Percentiles rank a stretch among this genome's conserved stretches.
Evolutionary conservation across 2,329 filamentous ascomycete species (phyloP).

Genomic region (Fusarium succisae): DNA sequence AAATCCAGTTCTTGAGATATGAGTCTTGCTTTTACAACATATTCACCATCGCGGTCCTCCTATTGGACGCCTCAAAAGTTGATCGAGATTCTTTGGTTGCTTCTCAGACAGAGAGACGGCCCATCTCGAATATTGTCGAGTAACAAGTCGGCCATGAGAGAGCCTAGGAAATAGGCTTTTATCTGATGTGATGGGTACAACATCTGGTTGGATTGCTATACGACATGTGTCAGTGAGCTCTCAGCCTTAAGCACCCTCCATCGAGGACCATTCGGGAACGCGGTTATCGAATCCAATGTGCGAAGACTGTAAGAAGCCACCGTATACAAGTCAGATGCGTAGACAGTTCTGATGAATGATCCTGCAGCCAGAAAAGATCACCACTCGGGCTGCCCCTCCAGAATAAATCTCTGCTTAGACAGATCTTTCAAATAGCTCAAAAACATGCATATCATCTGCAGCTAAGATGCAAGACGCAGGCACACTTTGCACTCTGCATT

Average conservation of each 20-base stretch:
- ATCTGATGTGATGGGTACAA: neutral
- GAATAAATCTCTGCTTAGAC: neutral
- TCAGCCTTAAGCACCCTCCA: neutral
- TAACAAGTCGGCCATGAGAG: neutral
- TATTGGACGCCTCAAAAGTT: neutral
- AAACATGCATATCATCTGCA: constrained; percentile 2
- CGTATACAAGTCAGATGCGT: neutral
- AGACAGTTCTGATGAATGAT: neutral
- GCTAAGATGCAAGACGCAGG: constrained; percentile 16
- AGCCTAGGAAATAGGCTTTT: neutral
- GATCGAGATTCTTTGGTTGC: constrained; percentile 1
- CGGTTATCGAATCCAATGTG: neutral
- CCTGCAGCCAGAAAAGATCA: neutral
- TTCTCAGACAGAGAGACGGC: neutral
- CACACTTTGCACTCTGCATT: neutral
- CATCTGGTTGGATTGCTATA: neutral
- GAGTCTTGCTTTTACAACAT: neutral
- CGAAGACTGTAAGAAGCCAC: neutral
- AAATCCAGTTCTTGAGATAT: neutral
- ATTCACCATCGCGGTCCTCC: neutral
- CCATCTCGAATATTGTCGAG: neutral
- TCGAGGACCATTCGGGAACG: neutral
- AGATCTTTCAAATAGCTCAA: neutral
- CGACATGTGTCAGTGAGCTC: neutral
- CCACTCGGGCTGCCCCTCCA: neutral